A percentile compares a stretch with the other conserved stretches of the same genome.
Conservation (phyloP, 148 eudicot genomes). For the Rhododendron ferrugineum region DNA sequence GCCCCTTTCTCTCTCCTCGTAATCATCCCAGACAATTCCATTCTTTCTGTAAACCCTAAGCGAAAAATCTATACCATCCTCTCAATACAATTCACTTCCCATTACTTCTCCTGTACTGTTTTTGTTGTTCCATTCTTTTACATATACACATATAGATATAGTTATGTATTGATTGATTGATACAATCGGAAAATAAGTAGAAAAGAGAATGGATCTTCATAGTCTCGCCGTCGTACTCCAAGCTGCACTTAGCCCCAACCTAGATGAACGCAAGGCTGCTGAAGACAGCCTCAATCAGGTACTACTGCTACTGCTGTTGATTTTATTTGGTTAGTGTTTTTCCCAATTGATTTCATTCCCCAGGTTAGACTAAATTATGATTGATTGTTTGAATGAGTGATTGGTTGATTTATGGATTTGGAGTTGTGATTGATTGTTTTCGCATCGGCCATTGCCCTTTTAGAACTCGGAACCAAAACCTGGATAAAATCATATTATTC, state of each 20-base stretch:
- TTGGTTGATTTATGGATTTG: background rate
- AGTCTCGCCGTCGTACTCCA: conserved; percentile 68
- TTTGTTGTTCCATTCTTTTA: background rate
- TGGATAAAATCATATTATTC: background rate
- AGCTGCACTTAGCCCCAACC: conserved; percentile 94
- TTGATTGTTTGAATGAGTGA: background rate
- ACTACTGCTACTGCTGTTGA: background rate
- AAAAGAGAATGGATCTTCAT: conserved; percentile 63
- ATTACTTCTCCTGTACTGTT: background rate
- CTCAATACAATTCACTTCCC: background rate
- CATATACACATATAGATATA: background rate
- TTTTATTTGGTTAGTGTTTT: background rate
- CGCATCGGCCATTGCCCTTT: background rate
- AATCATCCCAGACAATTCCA: background rate
- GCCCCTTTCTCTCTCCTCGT: background rate
- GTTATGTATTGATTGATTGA: background rate
- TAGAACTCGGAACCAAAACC: background rate
- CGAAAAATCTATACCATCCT: background rate
- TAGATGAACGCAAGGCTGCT: conserved; percentile 87
- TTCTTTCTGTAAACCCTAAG: conserved; percentile 13
- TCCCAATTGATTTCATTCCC: background rate
- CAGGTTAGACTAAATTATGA: background rate
- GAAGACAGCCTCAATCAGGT: conserved; percentile 92
- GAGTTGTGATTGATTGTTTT: background rate
- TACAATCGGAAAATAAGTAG: background rate